Evolutionary conservation across 1,284 basidiomycete genomes (phyloP).

Genomic region (Cryptococcus hybrid): DNA sequence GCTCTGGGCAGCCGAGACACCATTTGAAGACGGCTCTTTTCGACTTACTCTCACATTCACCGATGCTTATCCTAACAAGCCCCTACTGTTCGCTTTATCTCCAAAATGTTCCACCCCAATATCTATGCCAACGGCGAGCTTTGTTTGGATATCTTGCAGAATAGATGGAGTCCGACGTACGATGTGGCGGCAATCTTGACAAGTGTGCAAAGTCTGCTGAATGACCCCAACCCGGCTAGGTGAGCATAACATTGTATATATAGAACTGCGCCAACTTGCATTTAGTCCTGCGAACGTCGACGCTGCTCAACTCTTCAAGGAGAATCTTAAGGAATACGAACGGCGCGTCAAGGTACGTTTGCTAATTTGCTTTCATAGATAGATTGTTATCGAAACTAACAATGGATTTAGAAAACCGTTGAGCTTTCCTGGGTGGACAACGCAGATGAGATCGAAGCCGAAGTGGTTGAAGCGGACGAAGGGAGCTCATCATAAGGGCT

Average conservation of each 20-base stretch:
- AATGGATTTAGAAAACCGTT: constrained; percentile 58
- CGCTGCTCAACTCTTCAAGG: constrained; percentile 90
- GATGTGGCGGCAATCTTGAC: constrained; percentile 98
- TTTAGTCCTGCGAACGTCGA: constrained; percentile 93
- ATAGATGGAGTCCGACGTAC: constrained; percentile 97
- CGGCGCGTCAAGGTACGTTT: constrained; percentile 71
- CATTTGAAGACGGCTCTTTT: constrained; percentile 99
- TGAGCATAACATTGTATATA: constrained; percentile 35
- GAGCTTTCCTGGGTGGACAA: constrained; percentile 84
- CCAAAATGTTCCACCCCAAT: constrained; percentile 98
- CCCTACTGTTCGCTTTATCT: constrained; percentile 96
- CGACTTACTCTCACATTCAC: constrained; percentile 93
- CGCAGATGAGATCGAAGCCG: constrained; percentile 16
- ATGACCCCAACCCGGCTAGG: constrained; percentile 94
- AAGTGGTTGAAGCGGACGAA: constrained; percentile 2
- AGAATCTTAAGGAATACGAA: constrained; percentile 99
- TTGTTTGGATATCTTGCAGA: constrained; percentile 96
- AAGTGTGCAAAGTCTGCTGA: constrained; percentile 88
- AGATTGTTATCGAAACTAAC: not conserved
- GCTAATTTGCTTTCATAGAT: not conserved
- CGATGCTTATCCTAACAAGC: constrained; percentile 97
- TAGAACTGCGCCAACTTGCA: not conserved
- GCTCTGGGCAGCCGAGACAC: constrained; percentile 74
- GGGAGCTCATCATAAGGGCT: not conserved
- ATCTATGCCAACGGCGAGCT: constrained; percentile 98